Conservation (phyloP, 192 early-diverging fungal genomes). For the Spinellus fusiger region DNA sequence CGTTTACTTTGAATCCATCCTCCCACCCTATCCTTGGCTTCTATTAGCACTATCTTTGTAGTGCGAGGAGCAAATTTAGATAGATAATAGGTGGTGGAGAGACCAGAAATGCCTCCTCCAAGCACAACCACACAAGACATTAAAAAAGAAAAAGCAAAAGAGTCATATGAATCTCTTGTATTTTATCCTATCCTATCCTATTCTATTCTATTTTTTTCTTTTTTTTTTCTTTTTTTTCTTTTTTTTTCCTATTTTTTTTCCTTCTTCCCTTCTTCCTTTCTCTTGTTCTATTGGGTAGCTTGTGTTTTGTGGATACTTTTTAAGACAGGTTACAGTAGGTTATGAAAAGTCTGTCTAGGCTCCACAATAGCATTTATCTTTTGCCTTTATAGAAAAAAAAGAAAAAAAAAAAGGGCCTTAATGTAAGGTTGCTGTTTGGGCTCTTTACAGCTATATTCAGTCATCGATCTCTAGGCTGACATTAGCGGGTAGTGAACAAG, state of each 20-base stretch:
- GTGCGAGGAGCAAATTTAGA: conserved; percentile 36
- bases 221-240: neutral
- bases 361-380: too few species aligned
- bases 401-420: neutral
- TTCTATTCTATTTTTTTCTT: neutral
- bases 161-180: neutral
- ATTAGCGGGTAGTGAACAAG: too few species aligned
- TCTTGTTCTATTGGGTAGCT: too few species aligned
- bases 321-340: too few species aligned
- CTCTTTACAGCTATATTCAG: neutral
- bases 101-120: conserved; percentile 89
- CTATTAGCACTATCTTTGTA: conserved; percentile 65
- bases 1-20: conserved; percentile 80
- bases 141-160: neutral
- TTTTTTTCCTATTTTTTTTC: too few species aligned
- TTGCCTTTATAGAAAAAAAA: neutral
- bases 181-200: neutral
- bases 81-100: conserved; percentile 78
- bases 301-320: too few species aligned
- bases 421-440: neutral
- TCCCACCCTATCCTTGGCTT: conserved; percentile 62
- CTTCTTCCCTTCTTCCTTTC: too few species aligned
- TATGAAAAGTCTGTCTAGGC: too few species aligned
- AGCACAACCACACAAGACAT: conserved; percentile 54
- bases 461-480: neutral